A percentile compares a stretch with the other conserved stretches of the same genome.
These are phyloP conservation scores for Lojkania enalia DNA, from an alignment of 2,329 filamentous ascomycete genomes.

Conservation along the genomic window DNA sequence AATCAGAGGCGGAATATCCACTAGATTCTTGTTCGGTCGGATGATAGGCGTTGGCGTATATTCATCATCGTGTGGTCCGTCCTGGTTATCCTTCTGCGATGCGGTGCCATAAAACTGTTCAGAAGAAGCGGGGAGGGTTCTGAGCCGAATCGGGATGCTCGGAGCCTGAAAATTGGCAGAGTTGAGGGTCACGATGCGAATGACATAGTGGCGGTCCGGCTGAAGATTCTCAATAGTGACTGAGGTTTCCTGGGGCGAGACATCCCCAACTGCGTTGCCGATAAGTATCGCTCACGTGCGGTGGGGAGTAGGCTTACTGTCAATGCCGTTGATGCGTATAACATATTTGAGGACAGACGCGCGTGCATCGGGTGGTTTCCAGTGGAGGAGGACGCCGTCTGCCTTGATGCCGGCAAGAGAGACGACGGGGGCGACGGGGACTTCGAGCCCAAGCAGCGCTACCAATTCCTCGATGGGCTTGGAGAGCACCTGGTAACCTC, in stretches of 20 bases:
- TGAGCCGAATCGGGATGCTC: slow-evolving; percentile 80
- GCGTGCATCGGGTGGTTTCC: slow-evolving; percentile 73
- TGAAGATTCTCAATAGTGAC: slow-evolving; percentile 87
- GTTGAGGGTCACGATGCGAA: slow-evolving; percentile 89
- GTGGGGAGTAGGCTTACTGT: slow-evolving; percentile 61
- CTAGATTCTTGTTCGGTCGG: slow-evolving; percentile 54
- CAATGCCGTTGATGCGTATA: slow-evolving; percentile 90
- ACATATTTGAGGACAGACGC: slow-evolving; percentile 80
- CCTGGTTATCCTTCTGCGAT: slow-evolving; percentile 52
- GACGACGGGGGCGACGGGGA: slow-evolving; percentile 85
- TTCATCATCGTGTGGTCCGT: slow-evolving; percentile 41
- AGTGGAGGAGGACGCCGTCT: slow-evolving; percentile 86
- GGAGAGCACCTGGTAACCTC: slow-evolving; percentile 84
- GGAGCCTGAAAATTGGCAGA: slow-evolving; percentile 90
- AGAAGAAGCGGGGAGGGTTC: slow-evolving; percentile 60
- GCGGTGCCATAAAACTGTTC: slow-evolving; percentile 54
- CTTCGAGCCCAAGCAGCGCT: slow-evolving; percentile 87
- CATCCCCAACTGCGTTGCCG: slow-evolving; percentile 71
- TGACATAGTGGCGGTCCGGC: slow-evolving; percentile 87
- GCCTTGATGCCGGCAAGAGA: slow-evolving; percentile 87
- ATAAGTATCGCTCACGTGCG: slow-evolving; percentile 14
- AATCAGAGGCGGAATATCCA: slow-evolving; percentile 66
- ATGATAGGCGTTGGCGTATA: slow-evolving; percentile 58
- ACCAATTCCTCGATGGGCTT: slow-evolving; percentile 92
- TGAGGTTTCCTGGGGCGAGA: slow-evolving; percentile 78